Evolutionary conservation across 108 stramenopile species (phyloP), one percentile per base, ranked within the genome.

Genomic region (Poteriospumella lacustris): DNA sequence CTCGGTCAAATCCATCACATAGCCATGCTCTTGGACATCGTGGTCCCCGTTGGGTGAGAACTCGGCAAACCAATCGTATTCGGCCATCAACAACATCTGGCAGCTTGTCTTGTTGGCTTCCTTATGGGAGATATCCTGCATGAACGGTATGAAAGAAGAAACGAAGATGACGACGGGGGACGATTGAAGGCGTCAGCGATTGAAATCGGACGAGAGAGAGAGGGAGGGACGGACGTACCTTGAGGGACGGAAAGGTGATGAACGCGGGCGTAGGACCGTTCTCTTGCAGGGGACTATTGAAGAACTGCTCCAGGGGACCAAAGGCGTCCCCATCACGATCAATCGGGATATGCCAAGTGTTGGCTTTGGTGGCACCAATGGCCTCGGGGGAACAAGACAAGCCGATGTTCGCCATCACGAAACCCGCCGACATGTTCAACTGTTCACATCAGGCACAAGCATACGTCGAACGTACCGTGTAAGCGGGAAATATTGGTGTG

Each of bases 181-280:
- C n/a, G n/a, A n/a, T n/a, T n/a, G n/a, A n/a, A n/a, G n/a, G n/a
- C n/a, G n/a, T n/a, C n/a, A n/a, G n/a, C n/a, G n/a, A n/a, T n/a
- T n/a, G n/a, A n/a, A n/a, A n/a, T n/a, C n/a, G n/a, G n/a, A n/a
- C n/a, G n/a, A n/a, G n/a, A n/a, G n/a, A n/a, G n/a, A n/a, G n/a
- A n/a, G n/a, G n/a, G n/a, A n/a, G n/a, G n/a, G n/a, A n/a, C n/a
- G n/a, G n/a, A n/a, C n/a, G n/a, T n/a, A n/a, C n/a, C n/a, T 80
- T 85, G 58, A 87, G 75, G 59, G 85, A 87, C 0, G 85, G 68
- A 59, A 87, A 85, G 29, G 87, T 84, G 1, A 85, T 78, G 64
- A 82, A 42, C 39, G 75, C 79, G 24, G 86, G 82, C 39, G 75
- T 78, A 24, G 58, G 47, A 52, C 15, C 60, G 29, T 33, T 29